phyloP scores from a whole-genome alignment of 1,284 basidiomycete genomes.

The Cerrena zonata region DNA sequence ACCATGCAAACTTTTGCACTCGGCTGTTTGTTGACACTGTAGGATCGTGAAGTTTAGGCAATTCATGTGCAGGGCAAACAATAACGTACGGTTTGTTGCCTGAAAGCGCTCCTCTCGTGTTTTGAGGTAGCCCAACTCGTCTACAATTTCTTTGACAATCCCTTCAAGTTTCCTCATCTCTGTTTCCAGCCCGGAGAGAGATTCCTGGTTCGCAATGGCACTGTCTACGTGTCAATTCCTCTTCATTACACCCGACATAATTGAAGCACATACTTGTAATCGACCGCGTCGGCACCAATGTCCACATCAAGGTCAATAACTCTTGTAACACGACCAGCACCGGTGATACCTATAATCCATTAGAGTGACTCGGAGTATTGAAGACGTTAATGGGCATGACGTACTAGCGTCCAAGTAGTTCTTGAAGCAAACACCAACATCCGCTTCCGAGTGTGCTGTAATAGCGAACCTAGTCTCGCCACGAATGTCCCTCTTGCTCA shows the following conservation, averaged over 20 bases:
- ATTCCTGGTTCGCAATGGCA: constrained; percentile 98
- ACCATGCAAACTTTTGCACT: constrained; percentile 89
- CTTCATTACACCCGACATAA: neutral
- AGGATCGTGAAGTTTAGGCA: constrained; percentile 58
- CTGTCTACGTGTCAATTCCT: constrained; percentile 35
- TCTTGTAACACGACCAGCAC: constrained; percentile 46
- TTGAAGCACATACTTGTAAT: constrained; percentile 80
- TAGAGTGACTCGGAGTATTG: neutral
- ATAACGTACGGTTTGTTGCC: constrained; percentile 67
- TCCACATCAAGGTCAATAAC: constrained; percentile 92
- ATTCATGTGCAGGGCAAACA: neutral
- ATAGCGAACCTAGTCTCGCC: constrained; percentile 91
- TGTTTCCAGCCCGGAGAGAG: constrained; percentile 89
- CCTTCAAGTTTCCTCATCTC: constrained; percentile 98
- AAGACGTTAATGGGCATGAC: constrained; percentile 29
- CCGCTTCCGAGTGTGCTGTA: constrained; percentile 89
- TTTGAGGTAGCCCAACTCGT: constrained; percentile 92
- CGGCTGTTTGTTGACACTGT: constrained; percentile 82
- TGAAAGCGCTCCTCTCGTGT: constrained; percentile 83
- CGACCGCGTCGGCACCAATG: constrained; percentile 95
- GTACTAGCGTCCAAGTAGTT: constrained; percentile 71
- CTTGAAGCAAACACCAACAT: constrained; percentile 91
- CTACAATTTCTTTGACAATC: constrained; percentile 87
- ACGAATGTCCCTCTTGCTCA: constrained; percentile 83
- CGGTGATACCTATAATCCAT: constrained; percentile 35